Conservation (phyloP, 2,329 filamentous ascomycete species). For the Moelleriella libera region DNA sequence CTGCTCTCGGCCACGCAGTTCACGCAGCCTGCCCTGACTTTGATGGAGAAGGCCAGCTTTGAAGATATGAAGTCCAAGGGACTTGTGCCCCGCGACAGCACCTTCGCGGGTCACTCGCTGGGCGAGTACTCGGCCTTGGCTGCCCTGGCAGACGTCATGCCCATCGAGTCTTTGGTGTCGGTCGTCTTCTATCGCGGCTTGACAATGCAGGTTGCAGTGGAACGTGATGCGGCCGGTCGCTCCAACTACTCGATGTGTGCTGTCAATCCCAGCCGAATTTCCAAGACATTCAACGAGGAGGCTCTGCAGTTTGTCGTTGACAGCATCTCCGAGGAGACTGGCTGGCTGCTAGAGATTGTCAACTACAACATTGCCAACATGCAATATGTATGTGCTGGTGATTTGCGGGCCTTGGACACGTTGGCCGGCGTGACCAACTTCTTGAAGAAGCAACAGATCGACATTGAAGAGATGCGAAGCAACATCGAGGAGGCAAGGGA, state of each 20-base stretch:
- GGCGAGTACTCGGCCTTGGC: constrained; percentile 97
- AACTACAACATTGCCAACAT: constrained; percentile 79
- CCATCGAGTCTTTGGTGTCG: constrained; percentile 96
- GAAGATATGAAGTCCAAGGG: constrained; percentile 98
- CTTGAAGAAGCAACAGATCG: constrained; percentile 91
- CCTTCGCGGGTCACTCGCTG: constrained; percentile 92
- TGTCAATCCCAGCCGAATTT: constrained; percentile 95
- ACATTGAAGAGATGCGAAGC: constrained; percentile 85
- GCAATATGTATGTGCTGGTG: constrained; percentile 61
- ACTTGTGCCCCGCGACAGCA: constrained; percentile 88
- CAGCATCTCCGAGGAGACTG: constrained; percentile 85
- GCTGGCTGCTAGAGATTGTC: constrained; percentile 96
- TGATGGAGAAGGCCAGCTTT: constrained; percentile 99
- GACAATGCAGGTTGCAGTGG: constrained; percentile 98
- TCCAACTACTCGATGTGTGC: constrained; percentile 99
- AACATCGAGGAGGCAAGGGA: constrained; percentile 84
- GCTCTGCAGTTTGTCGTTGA: constrained; percentile 93
- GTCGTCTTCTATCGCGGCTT: constrained; percentile 98
- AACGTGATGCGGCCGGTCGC: constrained; percentile 81
- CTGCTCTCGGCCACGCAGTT: constrained; percentile 95
- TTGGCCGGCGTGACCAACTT: constrained; percentile 79
- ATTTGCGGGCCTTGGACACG: constrained; percentile 57
- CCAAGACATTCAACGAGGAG: constrained; percentile 96
- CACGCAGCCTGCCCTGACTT: constrained; percentile 88
- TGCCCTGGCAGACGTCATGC: constrained; percentile 94